Evolutionary conservation across 805 yeast species (phyloP).

Genomic region (Ogataea pignaliae): DNA sequence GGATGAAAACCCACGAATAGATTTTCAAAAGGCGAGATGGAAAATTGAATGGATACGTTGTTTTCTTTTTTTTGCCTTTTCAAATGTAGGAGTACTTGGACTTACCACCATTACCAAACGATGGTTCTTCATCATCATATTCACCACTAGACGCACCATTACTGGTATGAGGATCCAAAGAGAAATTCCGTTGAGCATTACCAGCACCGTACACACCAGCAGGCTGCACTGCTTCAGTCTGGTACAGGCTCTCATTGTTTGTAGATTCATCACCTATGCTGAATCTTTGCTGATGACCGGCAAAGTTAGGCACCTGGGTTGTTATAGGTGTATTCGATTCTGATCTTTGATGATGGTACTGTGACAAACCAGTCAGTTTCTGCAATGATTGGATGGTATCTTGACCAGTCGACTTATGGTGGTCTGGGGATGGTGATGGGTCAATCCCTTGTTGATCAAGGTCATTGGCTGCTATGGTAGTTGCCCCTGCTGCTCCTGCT

Average conservation of each 20-base stretch:
- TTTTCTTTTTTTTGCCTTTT: neutral
- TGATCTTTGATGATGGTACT: conserved; percentile 10
- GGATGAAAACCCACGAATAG: too few relatives aligned
- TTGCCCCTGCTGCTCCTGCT: neutral
- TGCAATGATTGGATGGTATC: conserved; percentile 1
- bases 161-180: neutral
- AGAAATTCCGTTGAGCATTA: neutral
- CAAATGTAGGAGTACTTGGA: neutral
- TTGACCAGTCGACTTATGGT: neutral
- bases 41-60: too few relatives aligned
- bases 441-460: neutral
- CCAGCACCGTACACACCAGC: conserved; percentile 11
- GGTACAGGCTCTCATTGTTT: conserved; percentile 8
- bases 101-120: too few relatives aligned
- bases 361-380: neutral
- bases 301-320: neutral
- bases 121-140: too few relatives aligned
- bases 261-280: too few relatives aligned
- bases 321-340: conserved; percentile 20
- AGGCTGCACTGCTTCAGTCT: conserved; percentile 5
- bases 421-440: neutral
- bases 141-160: neutral
- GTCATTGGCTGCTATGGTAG: neutral
- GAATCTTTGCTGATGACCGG: too few relatives aligned
- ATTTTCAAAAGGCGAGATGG: too few relatives aligned